phyloP scores from a whole-genome alignment of 129 eudicot species.

The Logfia minima region DNA sequence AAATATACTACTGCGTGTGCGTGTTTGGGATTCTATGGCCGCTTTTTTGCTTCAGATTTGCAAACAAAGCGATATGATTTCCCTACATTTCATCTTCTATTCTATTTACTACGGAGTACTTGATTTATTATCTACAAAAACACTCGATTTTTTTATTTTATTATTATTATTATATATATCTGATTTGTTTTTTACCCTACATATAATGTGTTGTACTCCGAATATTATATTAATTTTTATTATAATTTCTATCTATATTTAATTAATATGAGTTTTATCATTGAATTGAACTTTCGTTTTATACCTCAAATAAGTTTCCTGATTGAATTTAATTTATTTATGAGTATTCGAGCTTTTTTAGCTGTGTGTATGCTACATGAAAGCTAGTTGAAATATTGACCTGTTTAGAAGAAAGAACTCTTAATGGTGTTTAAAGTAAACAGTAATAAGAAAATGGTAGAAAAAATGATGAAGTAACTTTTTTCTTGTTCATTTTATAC shows the following conservation, averaged over 20 bases:
- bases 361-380: background rate
- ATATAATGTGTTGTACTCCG: no score
- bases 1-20: conserved; percentile 33
- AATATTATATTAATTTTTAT: background rate
- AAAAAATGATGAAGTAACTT: background rate
- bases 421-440: no score
- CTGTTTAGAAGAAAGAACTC: no score
- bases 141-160: no score
- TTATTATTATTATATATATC: background rate
- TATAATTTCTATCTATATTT: background rate
- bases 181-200: background rate
- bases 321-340: no score
- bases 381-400: background rate
- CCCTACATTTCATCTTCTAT: conserved; percentile 41
- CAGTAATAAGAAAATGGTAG: background rate
- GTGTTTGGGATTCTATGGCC: conserved; percentile 48
- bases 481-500: no score
- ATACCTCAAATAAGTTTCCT: background rate
- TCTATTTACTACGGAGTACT: background rate
- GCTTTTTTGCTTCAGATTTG: conserved; percentile 51
- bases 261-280: no score
- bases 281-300: no score
- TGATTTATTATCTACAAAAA: background rate
- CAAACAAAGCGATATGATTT: conserved; percentile 43
- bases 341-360: no score